Percentiles rank a stretch among this genome's conserved stretches.
phyloP scores from a whole-genome alignment of 495 filamentous ascomycete genomes.

The Articulospora tetracladia region DNA sequence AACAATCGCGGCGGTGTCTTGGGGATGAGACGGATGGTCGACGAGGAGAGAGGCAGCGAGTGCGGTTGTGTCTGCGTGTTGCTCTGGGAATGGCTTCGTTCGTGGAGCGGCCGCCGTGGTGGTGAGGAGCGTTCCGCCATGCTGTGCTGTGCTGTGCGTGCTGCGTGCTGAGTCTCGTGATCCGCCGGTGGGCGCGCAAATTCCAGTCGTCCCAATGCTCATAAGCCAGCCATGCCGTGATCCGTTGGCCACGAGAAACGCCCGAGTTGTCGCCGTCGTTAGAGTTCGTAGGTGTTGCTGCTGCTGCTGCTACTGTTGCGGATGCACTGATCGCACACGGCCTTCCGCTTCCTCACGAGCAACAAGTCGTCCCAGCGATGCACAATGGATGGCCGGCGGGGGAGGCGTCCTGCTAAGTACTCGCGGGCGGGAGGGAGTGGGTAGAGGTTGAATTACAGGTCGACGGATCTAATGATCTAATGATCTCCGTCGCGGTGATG shows the following conservation, averaged over 20 bases:
- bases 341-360: too few species aligned
- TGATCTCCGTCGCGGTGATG: neutral
- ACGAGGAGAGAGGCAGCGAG: neutral
- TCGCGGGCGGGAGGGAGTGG: neutral
- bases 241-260: neutral
- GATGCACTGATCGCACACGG: too few species aligned
- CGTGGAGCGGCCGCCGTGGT: slow-evolving; percentile 41
- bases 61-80: slow-evolving; percentile 30
- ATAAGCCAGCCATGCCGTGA: neutral
- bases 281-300: neutral
- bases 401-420: neutral
- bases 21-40: slow-evolving; percentile 47
- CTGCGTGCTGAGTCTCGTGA: neutral
- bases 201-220: neutral
- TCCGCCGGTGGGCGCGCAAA: too few species aligned
- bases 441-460: too few species aligned
- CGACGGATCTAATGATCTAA: neutral
- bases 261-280: neutral
- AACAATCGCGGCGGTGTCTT: slow-evolving; percentile 38
- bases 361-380: too few species aligned
- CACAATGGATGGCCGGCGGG: too few species aligned
- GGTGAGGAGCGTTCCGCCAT: neutral
- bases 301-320: too few species aligned
- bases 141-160: neutral
- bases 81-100: slow-evolving; percentile 51